Conservation (phyloP, 2,329 filamentous ascomycete genomes). For the Phialemoniopsis sp. region DNA sequence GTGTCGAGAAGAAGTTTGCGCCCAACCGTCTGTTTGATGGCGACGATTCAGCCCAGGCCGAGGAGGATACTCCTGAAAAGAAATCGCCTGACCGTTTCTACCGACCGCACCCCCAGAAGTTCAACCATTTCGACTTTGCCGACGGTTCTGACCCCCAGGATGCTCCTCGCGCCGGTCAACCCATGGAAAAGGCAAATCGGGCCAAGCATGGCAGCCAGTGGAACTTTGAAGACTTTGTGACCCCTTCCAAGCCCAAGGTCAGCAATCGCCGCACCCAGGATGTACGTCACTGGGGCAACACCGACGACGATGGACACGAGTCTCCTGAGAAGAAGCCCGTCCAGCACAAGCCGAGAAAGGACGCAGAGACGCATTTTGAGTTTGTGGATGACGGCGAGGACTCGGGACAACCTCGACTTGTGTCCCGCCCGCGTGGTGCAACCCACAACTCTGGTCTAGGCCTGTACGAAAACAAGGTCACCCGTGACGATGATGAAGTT, state of each 20-base stretch:
- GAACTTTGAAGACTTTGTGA: constrained; percentile 84
- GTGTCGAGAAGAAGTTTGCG: constrained; percentile 57
- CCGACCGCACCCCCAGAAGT: constrained; percentile 74
- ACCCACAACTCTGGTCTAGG: constrained; percentile 63
- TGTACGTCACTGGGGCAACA: constrained; percentile 74
- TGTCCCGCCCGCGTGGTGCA: constrained; percentile 46
- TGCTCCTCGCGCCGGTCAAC: constrained; percentile 33
- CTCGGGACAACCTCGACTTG: constrained; percentile 40
- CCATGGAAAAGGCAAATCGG: constrained; percentile 36
- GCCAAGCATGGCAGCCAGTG: constrained; percentile 72
- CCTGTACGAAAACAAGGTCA: constrained; percentile 76
- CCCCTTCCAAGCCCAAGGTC: constrained; percentile 68
- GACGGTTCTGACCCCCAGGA: constrained; percentile 56
- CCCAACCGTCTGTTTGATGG: constrained; percentile 62
- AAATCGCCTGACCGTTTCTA: constrained; percentile 39
- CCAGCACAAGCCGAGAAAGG: constrained; percentile 66
- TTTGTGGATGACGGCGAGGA: constrained; percentile 71
- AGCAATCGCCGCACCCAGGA: constrained; percentile 65
- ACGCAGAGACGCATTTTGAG: constrained; percentile 80
- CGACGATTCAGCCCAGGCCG: constrained; percentile 22
- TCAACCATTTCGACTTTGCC: constrained; percentile 79
- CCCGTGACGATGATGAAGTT: constrained; percentile 53
- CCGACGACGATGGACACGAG: constrained; percentile 55
- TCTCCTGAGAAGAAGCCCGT: constrained; percentile 56
- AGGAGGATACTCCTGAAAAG: constrained; percentile 19